Evolutionary conservation across 106 monocot genomes (phyloP), one percentile per base, ranked within the genome.

Genomic region (Allium cepa): DNA sequence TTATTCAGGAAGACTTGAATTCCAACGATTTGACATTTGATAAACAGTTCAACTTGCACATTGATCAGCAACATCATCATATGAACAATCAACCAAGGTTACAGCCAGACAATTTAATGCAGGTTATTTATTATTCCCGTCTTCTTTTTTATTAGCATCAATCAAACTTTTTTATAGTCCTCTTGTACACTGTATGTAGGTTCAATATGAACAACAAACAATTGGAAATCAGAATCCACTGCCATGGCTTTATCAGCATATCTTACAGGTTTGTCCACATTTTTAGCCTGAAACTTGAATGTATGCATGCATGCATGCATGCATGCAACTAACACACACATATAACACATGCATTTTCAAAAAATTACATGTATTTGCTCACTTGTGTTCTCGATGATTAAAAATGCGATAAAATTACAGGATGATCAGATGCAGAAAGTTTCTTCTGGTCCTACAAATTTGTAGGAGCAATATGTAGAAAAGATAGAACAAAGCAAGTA

Each of bases 241-340:
- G 65, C 84, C 75, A 26, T 80, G 80, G 84, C 69, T 77, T 70
- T 84, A 80, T 73, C 80, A 80, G 55, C 72, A 81, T 50, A 77
- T 84, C 60, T 59, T 80, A 36, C 84, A 84, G 80, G 84, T 79
- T 18, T 27, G 11, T 57, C 6, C 11, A 36, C 36, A 36, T 3
- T 57, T 59, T 70, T 14, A 60, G 17, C 68, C 59, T 27, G 50
- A 15, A 47, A 12, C 18, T 61, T 61, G n/a, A n/a, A n/a, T n/a
- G n/a, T n/a, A n/a, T n/a, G n/a, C n/a, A n/a, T n/a, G n/a, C n/a
- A n/a, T n/a, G n/a, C n/a, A n/a, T n/a, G n/a, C n/a, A n/a, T n/a
- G n/a, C n/a, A n/a, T n/a, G n/a, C n/a, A n/a, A n/a, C n/a, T n/a
- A n/a, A n/a, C n/a, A n/a, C n/a, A n/a, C 11, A 36, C 36, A 36